A percentile compares a stretch with the other conserved stretches of the same genome.
phyloP scores from a whole-genome alignment of 371 early-diverging fungal species.

The Amoeboaphelidium protococcarum region DNA sequence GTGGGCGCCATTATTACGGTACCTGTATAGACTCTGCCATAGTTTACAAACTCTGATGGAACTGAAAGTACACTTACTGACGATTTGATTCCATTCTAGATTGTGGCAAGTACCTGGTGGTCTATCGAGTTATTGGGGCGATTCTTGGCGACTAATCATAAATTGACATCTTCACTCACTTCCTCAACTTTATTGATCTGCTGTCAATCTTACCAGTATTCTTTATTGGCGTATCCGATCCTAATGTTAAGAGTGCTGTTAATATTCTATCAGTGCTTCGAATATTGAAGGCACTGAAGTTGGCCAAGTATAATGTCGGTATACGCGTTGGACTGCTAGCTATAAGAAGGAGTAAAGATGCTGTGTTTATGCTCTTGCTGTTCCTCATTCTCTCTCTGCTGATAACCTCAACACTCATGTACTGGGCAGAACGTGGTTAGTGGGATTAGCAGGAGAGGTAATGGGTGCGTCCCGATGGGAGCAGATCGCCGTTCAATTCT shows the following conservation, averaged over 20 bases:
- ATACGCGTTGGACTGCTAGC: background rate
- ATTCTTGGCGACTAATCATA: background rate
- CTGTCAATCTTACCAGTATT: background rate
- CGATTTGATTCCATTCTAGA: background rate
- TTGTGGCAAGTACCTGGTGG: background rate
- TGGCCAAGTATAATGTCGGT: background rate
- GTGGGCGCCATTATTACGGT: background rate
- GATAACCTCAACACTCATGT: background rate
- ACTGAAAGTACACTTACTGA: background rate
- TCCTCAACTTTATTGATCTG: background rate
- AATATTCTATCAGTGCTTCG: background rate
- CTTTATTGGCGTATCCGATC: background rate
- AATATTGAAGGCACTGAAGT: background rate
- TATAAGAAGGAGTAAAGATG: background rate
- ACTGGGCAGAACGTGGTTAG: background rate
- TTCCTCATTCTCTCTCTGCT: background rate
- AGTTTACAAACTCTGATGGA: background rate
- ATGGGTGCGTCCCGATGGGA: slow-evolving; percentile 2
- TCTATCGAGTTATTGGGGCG: background rate
- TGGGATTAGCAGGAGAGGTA: background rate
- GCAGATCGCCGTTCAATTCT: slow-evolving; percentile 1
- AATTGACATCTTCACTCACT: background rate
- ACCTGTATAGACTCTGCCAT: background rate
- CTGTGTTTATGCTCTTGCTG: background rate
- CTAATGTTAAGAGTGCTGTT: background rate